These are phyloP conservation scores for Stereocaulon alpinum DNA, from an alignment of 495 filamentous ascomycete genomes.

Conservation along the genomic window DNA sequence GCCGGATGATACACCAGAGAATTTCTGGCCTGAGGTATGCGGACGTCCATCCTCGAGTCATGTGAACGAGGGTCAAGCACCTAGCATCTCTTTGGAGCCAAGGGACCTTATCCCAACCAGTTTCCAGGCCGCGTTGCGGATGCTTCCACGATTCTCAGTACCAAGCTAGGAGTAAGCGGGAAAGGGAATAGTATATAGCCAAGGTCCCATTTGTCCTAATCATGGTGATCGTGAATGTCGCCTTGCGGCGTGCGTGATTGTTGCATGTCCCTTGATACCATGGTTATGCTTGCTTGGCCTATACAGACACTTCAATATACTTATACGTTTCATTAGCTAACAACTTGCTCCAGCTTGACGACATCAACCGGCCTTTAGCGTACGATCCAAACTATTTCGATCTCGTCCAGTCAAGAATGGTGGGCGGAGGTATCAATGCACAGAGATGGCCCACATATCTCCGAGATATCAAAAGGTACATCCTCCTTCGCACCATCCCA, in stretches of 20 bases:
- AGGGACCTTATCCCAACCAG: too few species aligned
- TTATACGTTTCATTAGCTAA: conserved; percentile 2
- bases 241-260: too few species aligned
- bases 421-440: conserved; percentile 66
- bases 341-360: conserved; percentile 46
- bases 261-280: too few species aligned
- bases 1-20: conserved; percentile 56
- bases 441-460: conserved; percentile 72
- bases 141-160: too few species aligned
- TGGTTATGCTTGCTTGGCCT: background rate
- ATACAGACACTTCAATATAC: background rate
- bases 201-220: too few species aligned
- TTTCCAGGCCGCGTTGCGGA: too few species aligned
- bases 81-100: background rate
- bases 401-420: conserved; percentile 76
- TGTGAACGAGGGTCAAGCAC: background rate
- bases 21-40: conserved; percentile 59
- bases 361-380: conserved; percentile 67
- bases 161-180: too few species aligned
- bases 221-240: too few species aligned
- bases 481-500: background rate
- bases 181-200: too few species aligned
- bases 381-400: conserved; percentile 73
- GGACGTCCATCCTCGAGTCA: background rate
- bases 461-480: conserved; percentile 58